Base-by-base conservation (phyloP, 1,284 basidiomycete species). In the Marasmius tenuissimus region DNA sequence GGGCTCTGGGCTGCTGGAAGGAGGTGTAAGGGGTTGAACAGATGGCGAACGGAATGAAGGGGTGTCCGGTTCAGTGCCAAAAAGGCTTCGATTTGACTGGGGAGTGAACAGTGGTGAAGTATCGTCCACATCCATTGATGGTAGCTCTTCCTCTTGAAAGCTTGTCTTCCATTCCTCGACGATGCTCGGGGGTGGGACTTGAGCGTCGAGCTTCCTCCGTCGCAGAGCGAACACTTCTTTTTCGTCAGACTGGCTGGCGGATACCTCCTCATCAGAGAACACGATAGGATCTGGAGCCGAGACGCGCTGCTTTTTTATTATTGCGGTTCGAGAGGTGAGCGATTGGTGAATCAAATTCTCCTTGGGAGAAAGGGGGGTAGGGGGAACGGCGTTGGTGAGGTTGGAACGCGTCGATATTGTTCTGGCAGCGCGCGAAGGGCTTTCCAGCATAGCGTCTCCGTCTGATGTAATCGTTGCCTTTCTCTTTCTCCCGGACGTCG, bases 231-330 rank as follows among this genome's bases (percentile, higher is more conserved):
- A 63, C 59, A 84, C 74, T 59, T 89, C 87, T 56, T 78, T 75
- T 69, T 91, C 89, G 65, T 88, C 85, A 50, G 87, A 87, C 68
- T 89, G 85, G 65, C 88, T 90, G 49, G 85, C 88, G n/a, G 85
- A 86, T 14, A 91, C 75, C 20, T 80, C 68, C 59, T 80, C 76
- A 38, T 65, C 63, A 10, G 60, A 65, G 14, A 59, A 59, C 9
- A 62, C 60, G 34, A 54, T 61, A n/a, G 57, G 63, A 52, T 69
- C 65, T 12, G 75, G 72, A 38, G 74, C 69, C 3, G 73, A 77
- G 33, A 77, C 59, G 34, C 76, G 76, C 18, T 69, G 68, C 59
- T 75, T 79, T 67, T 79, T 81, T 54, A 66, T 68, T 9, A 60
- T 40, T 6, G 54, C 40, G 12, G 61, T 66, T 20, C 66, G 65